These are phyloP conservation scores for Diaporthe sp. DNA, from an alignment of 2,329 filamentous ascomycete genomes.

Conservation along the genomic window DNA sequence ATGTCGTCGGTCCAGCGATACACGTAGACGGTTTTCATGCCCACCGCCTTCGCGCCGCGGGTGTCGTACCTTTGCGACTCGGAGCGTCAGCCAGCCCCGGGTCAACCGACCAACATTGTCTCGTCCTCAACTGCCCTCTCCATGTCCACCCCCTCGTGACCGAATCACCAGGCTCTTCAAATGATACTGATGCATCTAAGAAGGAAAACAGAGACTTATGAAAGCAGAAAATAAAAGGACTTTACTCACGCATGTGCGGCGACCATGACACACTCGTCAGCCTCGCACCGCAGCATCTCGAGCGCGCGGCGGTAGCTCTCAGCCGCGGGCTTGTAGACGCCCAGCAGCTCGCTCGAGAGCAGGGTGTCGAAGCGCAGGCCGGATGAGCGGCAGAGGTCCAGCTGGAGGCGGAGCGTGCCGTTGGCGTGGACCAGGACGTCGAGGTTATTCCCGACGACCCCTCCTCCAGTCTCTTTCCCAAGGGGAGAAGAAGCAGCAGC, in stretches of 20 bases:
- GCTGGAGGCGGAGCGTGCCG: slow-evolving; percentile 63
- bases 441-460: slow-evolving; percentile 38
- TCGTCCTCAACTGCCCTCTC: neutral
- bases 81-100: neutral
- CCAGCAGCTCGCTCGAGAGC: slow-evolving; percentile 62
- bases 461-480: slow-evolving; percentile 1
- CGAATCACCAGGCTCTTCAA: no score
- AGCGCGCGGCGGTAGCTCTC: slow-evolving; percentile 58
- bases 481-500: slow-evolving; percentile 27
- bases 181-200: no score
- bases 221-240: neutral
- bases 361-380: slow-evolving; percentile 61
- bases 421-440: slow-evolving; percentile 64
- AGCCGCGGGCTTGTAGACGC: slow-evolving; percentile 58
- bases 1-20: slow-evolving; percentile 64
- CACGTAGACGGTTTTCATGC: slow-evolving; percentile 64
- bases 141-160: neutral
- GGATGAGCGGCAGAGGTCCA: slow-evolving; percentile 60
- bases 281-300: slow-evolving; percentile 52
- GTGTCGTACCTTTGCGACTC: slow-evolving; percentile 59
- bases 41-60: slow-evolving; percentile 56
- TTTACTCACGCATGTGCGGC: slow-evolving; percentile 55
- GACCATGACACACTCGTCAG: slow-evolving; percentile 62
- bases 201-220: no score
- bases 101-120: slow-evolving; percentile 41